phyloP scores from a whole-genome alignment of 129 eudicot genomes.

The Artemisia annua region DNA sequence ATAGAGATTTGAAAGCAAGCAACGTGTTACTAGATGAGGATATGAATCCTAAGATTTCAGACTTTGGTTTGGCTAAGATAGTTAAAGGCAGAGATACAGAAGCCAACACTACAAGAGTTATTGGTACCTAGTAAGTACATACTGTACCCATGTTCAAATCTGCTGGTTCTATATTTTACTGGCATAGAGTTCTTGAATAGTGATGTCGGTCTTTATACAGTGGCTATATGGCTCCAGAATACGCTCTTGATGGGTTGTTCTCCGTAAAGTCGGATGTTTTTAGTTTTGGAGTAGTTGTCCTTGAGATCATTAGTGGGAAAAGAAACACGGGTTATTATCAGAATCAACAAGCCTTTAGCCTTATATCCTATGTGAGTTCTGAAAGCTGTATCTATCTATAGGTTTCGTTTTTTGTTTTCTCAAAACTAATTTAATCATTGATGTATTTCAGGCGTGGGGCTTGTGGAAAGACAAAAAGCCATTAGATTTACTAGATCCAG shows the following conservation, averaged over 20 bases:
- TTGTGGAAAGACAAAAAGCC: constrained; percentile 46
- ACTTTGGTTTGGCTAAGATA: constrained; percentile 44
- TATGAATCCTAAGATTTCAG: constrained; percentile 43
- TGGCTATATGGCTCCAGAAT: constrained; percentile 51
- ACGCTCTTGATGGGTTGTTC: constrained; percentile 41
- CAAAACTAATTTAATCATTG: background rate
- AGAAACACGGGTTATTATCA: constrained; percentile 45
- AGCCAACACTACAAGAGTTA: constrained; percentile 31
- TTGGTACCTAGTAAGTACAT: constrained; percentile 42
- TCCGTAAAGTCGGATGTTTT: constrained; percentile 42
- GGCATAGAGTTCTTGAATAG: background rate
- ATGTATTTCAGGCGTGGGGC: constrained; percentile 38
- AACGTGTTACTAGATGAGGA: constrained; percentile 40
- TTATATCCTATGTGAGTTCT: constrained; percentile 40
- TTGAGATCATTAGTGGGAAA: constrained; percentile 50
- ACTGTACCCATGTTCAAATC: background rate
- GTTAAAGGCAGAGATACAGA: constrained; percentile 37
- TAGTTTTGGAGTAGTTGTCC: constrained; percentile 51
- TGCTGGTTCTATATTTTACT: background rate
- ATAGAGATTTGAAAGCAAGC: constrained; percentile 44
- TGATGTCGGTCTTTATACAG: constrained; percentile 15
- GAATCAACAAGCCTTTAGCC: constrained; percentile 33
- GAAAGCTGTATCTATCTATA: background rate
- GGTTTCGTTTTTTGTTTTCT: background rate
- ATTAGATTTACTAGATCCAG: constrained; percentile 29